These are phyloP conservation scores for Persicaria maculosa DNA, from an alignment of 148 eudicot species.

Conservation along the genomic window DNA sequence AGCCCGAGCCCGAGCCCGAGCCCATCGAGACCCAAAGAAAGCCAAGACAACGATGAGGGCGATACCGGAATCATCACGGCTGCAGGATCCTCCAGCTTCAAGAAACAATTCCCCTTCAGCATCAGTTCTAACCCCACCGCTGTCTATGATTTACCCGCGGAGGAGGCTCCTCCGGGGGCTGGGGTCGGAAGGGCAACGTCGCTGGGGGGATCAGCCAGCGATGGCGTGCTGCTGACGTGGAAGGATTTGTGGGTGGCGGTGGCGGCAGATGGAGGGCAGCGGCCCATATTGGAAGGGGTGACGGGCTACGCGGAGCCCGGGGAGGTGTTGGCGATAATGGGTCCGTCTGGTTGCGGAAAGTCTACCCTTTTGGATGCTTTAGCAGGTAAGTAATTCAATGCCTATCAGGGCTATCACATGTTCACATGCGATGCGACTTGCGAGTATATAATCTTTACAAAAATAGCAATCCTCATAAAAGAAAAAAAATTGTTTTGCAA, in stretches of 20 bases:
- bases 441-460: too few species aligned
- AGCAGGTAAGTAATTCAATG: constrained; percentile 24
- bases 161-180: not conserved
- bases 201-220: not conserved
- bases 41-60: not conserved
- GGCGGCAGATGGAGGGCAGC: constrained; percentile 16
- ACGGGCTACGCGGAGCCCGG: constrained; percentile 38
- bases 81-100: constrained; percentile 1
- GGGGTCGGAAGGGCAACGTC: not conserved
- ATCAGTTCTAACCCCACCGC: not conserved
- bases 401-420: not conserved
- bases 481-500: too few species aligned
- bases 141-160: not conserved
- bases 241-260: constrained; percentile 36
- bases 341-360: constrained; percentile 58
- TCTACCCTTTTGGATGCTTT: constrained; percentile 49
- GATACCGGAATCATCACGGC: constrained; percentile 1
- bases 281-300: constrained; percentile 26
- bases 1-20: constrained; percentile 35
- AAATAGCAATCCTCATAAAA: too few species aligned
- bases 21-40: constrained; percentile 22
- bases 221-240: constrained; percentile 36
- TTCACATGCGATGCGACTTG: not conserved
- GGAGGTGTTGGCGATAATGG: constrained; percentile 49
- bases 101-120: constrained; percentile 25